A percentile compares a stretch with the other conserved stretches of the same genome.
phyloP scores from a whole-genome alignment of 768 basidiomycete species.

The Cyathus striatus region DNA sequence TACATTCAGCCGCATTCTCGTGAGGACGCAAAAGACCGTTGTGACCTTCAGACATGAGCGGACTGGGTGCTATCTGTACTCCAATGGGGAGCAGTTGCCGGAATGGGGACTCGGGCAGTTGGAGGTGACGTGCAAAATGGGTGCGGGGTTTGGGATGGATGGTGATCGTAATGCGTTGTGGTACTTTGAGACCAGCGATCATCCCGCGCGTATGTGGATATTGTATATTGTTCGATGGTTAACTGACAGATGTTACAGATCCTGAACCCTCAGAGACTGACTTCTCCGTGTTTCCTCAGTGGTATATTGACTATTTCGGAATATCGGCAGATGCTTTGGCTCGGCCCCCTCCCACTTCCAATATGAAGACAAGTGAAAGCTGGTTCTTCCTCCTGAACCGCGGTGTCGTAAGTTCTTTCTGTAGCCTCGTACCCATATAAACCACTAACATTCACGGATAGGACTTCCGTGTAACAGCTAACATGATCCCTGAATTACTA shows the following conservation, averaged over 20 bases:
- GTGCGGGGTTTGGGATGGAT: too few relatives aligned
- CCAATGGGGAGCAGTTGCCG: conserved; percentile 95
- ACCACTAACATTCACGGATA: conserved; percentile 24
- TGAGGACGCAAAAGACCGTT: conserved; percentile 78
- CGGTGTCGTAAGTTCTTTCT: conserved; percentile 88
- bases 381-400: conserved; percentile 92
- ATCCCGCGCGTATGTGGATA: conserved; percentile 57
- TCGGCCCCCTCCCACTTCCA: conserved; percentile 87
- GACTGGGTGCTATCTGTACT: conserved; percentile 95
- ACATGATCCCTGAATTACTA: conserved; percentile 92
- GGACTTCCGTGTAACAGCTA: conserved; percentile 99
- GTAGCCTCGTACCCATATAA: conserved; percentile 10
- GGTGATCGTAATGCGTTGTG: conserved; percentile 86
- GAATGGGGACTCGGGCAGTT: conserved; percentile 99
- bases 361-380: conserved; percentile 90
- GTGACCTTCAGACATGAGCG: conserved; percentile 82
- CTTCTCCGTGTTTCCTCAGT: conserved; percentile 88
- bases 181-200: conserved; percentile 85
- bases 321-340: conserved; percentile 95
- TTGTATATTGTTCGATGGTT: conserved; percentile 1
- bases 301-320: conserved; percentile 89
- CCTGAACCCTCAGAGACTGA: conserved; percentile 67
- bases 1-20: conserved; percentile 56
- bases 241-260: conserved; percentile 38
- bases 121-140: conserved; percentile 99